Evolutionary conservation across 2,329 filamentous ascomycete species (phyloP), one percentile per base, ranked within the genome.

Genomic region (Reticulascus tulasneorum): DNA sequence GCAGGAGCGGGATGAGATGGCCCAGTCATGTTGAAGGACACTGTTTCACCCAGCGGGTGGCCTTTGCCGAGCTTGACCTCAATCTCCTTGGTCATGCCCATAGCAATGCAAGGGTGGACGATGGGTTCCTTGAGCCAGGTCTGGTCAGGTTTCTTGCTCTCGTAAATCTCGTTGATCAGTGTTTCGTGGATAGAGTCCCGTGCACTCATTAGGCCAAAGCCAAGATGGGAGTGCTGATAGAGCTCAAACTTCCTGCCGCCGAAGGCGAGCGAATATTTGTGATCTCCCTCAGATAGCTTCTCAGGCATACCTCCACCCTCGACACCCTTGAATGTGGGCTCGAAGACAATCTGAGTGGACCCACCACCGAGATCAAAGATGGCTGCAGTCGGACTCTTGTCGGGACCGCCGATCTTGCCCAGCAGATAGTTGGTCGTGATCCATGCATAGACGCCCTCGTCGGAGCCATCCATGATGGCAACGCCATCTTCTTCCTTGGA

Each of bases 341-440:
- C 82, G 63, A 97, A 98, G 49, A 98, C 94, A 56, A 98, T 96
- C 68, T 98, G 93, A 11, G 94, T 98, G 16, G 90, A 96, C 35
- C 93, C 93, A 53, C 93, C 93, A 46, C 93, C 93, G 31, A 98
- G 83, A 58, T 98, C 93, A 55, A 98, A 95, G 40, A 96, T 81
- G 33, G 93, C 93, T 25, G 93, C 94, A 2, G 93, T 97, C 33
- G 88, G 85, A 45, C 79, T 88, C 60, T 90, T 80, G 58, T 96
- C 91, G 3, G 89, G 86, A 9, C 86, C 86, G 41, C 93, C 93
- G 62, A 98, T 97, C 69, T 97, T 97, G 54, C 91, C 91, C 17
- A 98, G 79, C 25, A 98, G 83, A 64, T 98, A 98, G 73, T 98
- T 98, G 48, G 89, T 93, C 7, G 93, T 98, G 60, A 98, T 94